Conservation (phyloP, 2,329 filamentous ascomycete genomes). For the Nothomitra cinnamomea region DNA sequence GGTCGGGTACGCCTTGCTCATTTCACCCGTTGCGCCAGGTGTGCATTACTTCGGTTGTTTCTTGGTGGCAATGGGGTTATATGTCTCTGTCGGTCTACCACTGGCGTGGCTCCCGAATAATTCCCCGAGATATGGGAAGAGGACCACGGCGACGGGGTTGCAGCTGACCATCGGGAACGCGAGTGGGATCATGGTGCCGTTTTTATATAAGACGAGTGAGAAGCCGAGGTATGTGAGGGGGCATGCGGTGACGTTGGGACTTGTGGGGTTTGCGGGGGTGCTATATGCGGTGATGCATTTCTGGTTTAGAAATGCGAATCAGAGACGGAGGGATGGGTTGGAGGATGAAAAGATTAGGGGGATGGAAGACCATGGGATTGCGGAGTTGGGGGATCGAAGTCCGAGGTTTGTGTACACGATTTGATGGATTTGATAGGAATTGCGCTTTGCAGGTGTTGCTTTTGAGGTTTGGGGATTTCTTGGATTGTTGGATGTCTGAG, state of each 20-base stretch:
- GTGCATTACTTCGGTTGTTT: conserved; percentile 64
- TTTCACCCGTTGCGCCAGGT: conserved; percentile 40
- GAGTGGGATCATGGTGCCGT: conserved; percentile 56
- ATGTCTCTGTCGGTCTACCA: conserved; percentile 38
- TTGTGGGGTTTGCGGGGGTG: conserved; percentile 23
- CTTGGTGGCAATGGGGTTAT: conserved; percentile 57
- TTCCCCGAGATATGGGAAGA: conserved; percentile 57
- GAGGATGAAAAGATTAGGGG: conserved; percentile 24
- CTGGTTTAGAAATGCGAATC: conserved; percentile 17
- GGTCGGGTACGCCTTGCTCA: conserved; percentile 50
- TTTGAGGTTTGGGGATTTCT: too few relatives aligned
- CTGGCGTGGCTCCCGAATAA: conserved; percentile 48
- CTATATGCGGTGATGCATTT: conserved; percentile 16
- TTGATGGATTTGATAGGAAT: conserved; percentile 6
- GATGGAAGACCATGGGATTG: conserved; percentile 25
- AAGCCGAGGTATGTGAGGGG: conserved; percentile 32
- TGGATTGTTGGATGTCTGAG: too few relatives aligned
- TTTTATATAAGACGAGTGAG: conserved; percentile 28
- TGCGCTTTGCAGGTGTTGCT: too few relatives aligned
- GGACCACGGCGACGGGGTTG: conserved; percentile 53
- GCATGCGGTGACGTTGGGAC: conserved; percentile 33
- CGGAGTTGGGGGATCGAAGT: conserved; percentile 28
- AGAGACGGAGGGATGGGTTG: conserved; percentile 22
- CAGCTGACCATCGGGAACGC: conserved; percentile 55
- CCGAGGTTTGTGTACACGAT: conserved; percentile 27